Base-by-base conservation (phyloP, 441 rosid species). In the Arabidopsis lyrata region DNA sequence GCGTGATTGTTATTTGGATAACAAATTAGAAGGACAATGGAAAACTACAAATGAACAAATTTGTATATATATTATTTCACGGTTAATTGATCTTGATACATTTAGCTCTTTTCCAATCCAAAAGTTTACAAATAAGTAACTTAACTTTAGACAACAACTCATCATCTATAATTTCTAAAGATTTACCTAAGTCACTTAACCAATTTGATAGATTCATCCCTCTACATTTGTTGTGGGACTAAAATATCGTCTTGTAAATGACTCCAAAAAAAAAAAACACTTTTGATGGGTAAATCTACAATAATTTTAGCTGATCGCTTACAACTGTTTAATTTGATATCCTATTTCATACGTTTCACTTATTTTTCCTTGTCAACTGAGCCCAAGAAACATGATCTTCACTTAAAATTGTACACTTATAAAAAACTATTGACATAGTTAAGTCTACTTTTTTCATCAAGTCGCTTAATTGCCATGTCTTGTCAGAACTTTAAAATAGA, bases 401-500 rank as follows among this genome's bases (percentile, higher is more conserved):
- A 57, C 16, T 63, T 45, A 27, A 66, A 65, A 15, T 38, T 49
- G 9, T 18, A n/a, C 41, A 71, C 22, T 22, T 22, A 38, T 10
- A 59, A 13, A 60, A 59, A 32, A 15, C 45, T 45, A 24, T 32
- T 49, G 12, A 24, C 15, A 54, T 7, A 16, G 48, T 24, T 49
- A 34, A 45, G 0, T 36, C 9, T 32, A 41, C 64, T 9, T 1
- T 52, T 52, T 53, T 20, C 14, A 24, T 52, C 8, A 41, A 62
- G 13, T 41, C 18, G 36, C 5, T 60, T 70, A 55, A 47, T 58
- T 47, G 35, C 38, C 29, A 70, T 58, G 32, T 38, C 22, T 56
- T 64, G 66, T 56, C 57, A 58, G 38, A 74, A 49, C 47, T 36
- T n/a, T 14, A 39, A 20, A 32, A 64, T 3, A 6, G 56, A 8